Evolutionary conservation across 1,284 basidiomycete genomes (phyloP).

Genomic region (Cutaneotrichosporon daszewskae): DNA sequence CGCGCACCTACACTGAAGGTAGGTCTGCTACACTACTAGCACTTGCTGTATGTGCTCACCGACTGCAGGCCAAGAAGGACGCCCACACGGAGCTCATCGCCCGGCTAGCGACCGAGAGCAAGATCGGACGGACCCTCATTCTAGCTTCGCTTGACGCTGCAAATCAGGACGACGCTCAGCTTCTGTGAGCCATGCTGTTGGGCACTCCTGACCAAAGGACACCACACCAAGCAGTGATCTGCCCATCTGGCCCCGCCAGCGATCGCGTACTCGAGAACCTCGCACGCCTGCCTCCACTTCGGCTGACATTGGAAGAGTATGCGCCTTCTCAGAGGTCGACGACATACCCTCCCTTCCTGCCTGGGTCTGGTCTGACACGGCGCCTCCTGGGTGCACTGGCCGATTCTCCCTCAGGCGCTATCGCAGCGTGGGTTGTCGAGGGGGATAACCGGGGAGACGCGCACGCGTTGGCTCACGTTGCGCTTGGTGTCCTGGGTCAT

Average conservation of each 20-base stretch:
- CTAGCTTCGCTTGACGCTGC: slow-evolving; percentile 68
- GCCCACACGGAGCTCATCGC: slow-evolving; percentile 59
- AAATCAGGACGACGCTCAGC: slow-evolving; percentile 66
- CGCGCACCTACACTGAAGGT: slow-evolving; percentile 70
- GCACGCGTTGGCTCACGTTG: slow-evolving; percentile 53
- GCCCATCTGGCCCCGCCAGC: slow-evolving; percentile 46
- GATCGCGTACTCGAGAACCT: slow-evolving; percentile 49
- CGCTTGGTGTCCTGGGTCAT: slow-evolving; percentile 5
- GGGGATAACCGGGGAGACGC: slow-evolving; percentile 74
- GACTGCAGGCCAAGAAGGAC: slow-evolving; percentile 58
- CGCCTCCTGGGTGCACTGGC: slow-evolving; percentile 56
- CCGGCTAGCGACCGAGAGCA: slow-evolving; percentile 54
- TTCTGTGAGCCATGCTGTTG: slow-evolving; percentile 55
- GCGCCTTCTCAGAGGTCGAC: slow-evolving; percentile 31
- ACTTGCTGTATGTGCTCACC: background rate
- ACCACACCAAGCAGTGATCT: slow-evolving; percentile 43
- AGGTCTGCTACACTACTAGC: too few species aligned
- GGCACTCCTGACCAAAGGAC: slow-evolving; percentile 13
- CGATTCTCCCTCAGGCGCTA: slow-evolving; percentile 31
- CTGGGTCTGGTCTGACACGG: slow-evolving; percentile 65
- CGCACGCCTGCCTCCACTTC: slow-evolving; percentile 51
- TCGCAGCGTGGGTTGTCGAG: slow-evolving; percentile 59
- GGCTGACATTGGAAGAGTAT: slow-evolving; percentile 12
- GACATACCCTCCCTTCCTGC: slow-evolving; percentile 50
- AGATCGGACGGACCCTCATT: slow-evolving; percentile 56